Evolutionary conservation across 768 basidiomycete species (phyloP), one percentile per base, ranked within the genome.

Genomic region (Coprinopsis marcescibilis): DNA sequence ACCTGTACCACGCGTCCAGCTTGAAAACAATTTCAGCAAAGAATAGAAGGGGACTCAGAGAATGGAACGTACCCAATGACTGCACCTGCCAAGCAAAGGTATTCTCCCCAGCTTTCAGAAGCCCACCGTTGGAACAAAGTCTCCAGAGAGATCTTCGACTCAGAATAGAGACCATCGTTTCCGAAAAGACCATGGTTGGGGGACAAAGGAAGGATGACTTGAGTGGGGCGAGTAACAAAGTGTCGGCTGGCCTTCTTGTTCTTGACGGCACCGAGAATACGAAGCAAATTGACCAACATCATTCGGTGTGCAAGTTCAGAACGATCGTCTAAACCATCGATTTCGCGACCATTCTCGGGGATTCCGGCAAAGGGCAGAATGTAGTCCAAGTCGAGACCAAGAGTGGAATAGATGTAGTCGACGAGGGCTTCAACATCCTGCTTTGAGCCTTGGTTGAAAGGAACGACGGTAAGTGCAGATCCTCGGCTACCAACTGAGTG

Each of bases 71-170:
- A 89, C 91, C 93, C 96, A 54, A 99, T 98, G 52, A 99, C 95
- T 30, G 96, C 95, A 40, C 96, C 96, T 36, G 94, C 94, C 43
- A 99, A 78, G 67, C 96, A 96, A 25, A 99, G 78, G 64, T 99
- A 97, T 68, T 97, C 94, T 49, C 95, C 95, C 96, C 96, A 99
- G 65, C 89, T 93, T 66, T 99, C 96, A 1, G 95, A 94, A 45
- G 72, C 83, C 96, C 96, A 99, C 30, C 96, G 83, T 64, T 95
- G 89, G 85, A 99, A 99, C 14, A 99, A 73, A 0, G 95, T 98
- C 70, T 99, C 96, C 42, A 99, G 72, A 3, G 94, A 90, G 52
- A 98, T 94, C 78, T 99, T 98, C 8, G 92, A 95, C 68, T 99
- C 96, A 1, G 93, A 92, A 64, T 99, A 99, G 32, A 99, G 73